phyloP scores from a whole-genome alignment of 2,329 filamentous ascomycete genomes.

The Didymella exigua region DNA sequence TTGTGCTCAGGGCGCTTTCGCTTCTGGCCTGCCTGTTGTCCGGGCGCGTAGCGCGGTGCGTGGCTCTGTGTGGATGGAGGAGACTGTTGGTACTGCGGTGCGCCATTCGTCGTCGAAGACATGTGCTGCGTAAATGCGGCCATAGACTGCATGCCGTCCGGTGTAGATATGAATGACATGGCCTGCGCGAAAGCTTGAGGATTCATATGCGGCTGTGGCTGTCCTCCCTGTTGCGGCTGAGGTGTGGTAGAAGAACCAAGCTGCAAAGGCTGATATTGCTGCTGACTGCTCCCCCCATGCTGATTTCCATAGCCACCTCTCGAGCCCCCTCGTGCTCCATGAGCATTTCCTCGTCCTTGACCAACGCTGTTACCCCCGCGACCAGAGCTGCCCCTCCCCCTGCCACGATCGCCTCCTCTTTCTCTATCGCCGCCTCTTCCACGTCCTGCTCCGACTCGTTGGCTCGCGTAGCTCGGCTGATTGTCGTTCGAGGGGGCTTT shows the following conservation, averaged over 20 bases:
- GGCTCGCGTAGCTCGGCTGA: constrained; percentile 34
- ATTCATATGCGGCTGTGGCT: constrained; percentile 23
- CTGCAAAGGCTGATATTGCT: constrained; percentile 10
- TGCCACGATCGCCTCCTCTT: constrained; percentile 34
- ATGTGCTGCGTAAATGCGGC: constrained; percentile 24
- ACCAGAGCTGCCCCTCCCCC: constrained; percentile 27
- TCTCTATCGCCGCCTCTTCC: constrained; percentile 42
- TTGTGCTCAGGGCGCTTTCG: constrained; percentile 34
- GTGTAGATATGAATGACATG: constrained; percentile 40
- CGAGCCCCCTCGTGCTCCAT: constrained; percentile 25
- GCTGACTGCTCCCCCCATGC: constrained; percentile 15
- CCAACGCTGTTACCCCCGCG: constrained; percentile 30
- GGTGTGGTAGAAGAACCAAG: neutral
- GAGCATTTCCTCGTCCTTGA: constrained; percentile 24
- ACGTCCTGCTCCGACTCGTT: constrained; percentile 36
- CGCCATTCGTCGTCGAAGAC: constrained; percentile 8
- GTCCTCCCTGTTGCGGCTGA: constrained; percentile 13
- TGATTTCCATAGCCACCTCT: constrained; percentile 29
- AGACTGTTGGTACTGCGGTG: constrained; percentile 6
- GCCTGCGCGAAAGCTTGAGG: constrained; percentile 36
- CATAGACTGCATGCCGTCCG: constrained; percentile 38
- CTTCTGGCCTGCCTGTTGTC: constrained; percentile 36
- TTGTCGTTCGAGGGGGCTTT: constrained; percentile 39
- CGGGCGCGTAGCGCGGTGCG: constrained; percentile 20
- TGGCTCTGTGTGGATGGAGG: constrained; percentile 13